Percentiles rank a stretch among this genome's conserved stretches.
Evolutionary conservation across 2,329 filamentous ascomycete genomes (phyloP).

Genomic region (Talaromyces sp.): DNA sequence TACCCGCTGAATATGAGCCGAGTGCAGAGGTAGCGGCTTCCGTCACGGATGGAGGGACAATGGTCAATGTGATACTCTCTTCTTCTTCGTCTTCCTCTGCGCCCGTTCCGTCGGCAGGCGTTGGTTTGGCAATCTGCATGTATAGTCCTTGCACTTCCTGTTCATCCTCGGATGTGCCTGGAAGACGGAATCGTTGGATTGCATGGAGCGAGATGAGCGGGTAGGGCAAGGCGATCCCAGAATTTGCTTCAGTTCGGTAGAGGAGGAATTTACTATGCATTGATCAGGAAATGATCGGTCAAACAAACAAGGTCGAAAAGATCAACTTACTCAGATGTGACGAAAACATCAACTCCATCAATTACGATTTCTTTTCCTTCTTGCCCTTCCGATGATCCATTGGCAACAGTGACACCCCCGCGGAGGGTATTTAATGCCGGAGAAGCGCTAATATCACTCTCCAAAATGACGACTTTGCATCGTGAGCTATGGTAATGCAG

Average conservation of each 20-base stretch:
- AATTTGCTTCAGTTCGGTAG: slow-evolving; percentile 30
- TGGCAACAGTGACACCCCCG: slow-evolving; percentile 15
- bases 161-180: slow-evolving; percentile 24
- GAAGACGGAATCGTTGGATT: slow-evolving; percentile 41
- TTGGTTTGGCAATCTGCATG: slow-evolving; percentile 41
- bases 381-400: slow-evolving; percentile 14
- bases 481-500: slow-evolving; percentile 44
- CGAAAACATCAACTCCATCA: slow-evolving; percentile 41
- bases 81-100: slow-evolving; percentile 37
- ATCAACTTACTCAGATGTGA: slow-evolving; percentile 43
- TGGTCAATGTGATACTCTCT: slow-evolving; percentile 39
- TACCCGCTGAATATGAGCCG: slow-evolving; percentile 15
- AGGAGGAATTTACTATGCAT: slow-evolving; percentile 41
- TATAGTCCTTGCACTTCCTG: slow-evolving; percentile 42
- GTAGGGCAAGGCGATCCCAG: slow-evolving; percentile 44
- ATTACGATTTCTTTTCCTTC: slow-evolving; percentile 34
- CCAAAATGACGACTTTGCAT: slow-evolving; percentile 41
- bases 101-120: slow-evolving; percentile 15
- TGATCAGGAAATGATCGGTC: neutral
- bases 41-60: slow-evolving; percentile 33
- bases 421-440: slow-evolving; percentile 32
- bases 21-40: slow-evolving; percentile 11
- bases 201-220: slow-evolving; percentile 46
- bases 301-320: neutral
- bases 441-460: slow-evolving; percentile 34